phyloP scores from a whole-genome alignment of 192 early-diverging fungal genomes.

The Mortierella claussenii region DNA sequence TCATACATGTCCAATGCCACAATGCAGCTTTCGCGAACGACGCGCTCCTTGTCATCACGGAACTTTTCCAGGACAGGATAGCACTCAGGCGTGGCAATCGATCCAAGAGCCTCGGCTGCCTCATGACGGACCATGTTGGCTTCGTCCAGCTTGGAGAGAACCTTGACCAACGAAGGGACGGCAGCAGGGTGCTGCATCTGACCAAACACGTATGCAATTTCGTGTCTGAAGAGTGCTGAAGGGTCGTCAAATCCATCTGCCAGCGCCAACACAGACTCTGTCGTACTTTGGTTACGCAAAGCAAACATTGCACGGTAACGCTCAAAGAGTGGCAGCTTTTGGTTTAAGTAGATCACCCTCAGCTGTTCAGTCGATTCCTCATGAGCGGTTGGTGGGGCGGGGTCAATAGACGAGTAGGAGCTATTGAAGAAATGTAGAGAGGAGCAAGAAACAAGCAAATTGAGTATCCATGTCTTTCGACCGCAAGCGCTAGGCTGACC shows the following conservation, averaged over 20 bases:
- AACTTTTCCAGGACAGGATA: slow-evolving; percentile 79
- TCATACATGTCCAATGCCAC: slow-evolving; percentile 98
- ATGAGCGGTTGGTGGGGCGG: slow-evolving; percentile 82
- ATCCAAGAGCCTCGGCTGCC: slow-evolving; percentile 96
- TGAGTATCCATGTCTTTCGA: neutral
- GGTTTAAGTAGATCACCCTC: slow-evolving; percentile 70
- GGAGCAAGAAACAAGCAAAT: too few relatives aligned
- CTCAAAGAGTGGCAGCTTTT: slow-evolving; percentile 82
- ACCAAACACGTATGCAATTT: slow-evolving; percentile 97
- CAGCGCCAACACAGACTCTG: slow-evolving; percentile 84
- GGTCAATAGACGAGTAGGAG: slow-evolving; percentile 87
- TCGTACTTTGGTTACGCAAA: slow-evolving; percentile 84
- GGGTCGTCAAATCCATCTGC: slow-evolving; percentile 84
- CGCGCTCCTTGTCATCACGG: slow-evolving; percentile 77
- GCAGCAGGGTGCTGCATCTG: slow-evolving; percentile 94
- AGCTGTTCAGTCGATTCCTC: slow-evolving; percentile 75
- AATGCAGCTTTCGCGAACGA: slow-evolving; percentile 91
- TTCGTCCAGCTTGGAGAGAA: slow-evolving; percentile 82
- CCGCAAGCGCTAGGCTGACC: neutral
- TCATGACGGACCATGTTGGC: slow-evolving; percentile 96
- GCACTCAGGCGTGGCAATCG: slow-evolving; percentile 91
- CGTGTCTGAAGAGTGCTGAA: slow-evolving; percentile 90
- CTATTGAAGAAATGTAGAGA: slow-evolving; percentile 34
- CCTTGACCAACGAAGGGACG: slow-evolving; percentile 84
- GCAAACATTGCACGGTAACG: slow-evolving; percentile 97